phyloP scores from a whole-genome alignment of 768 basidiomycete genomes.

The Chalciporus chontae region DNA sequence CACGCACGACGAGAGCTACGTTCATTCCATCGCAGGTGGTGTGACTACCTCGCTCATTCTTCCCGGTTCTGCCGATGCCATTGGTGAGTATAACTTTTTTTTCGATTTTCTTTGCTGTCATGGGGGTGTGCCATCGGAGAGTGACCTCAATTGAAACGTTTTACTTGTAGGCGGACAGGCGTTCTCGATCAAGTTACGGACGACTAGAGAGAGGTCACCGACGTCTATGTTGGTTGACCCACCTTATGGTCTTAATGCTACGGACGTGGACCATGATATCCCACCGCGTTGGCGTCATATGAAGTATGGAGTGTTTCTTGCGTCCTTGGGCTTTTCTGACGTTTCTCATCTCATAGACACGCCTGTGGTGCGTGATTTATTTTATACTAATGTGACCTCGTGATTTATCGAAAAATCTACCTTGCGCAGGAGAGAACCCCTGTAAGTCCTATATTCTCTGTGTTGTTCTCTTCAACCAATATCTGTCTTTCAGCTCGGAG shows the following conservation, averaged over 20 bases:
- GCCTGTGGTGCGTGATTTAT: slow-evolving; percentile 48
- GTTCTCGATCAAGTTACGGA: slow-evolving; percentile 71
- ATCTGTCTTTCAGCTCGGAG: slow-evolving; percentile 7
- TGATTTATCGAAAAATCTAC: slow-evolving; percentile 1
- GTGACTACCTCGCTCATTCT: slow-evolving; percentile 75
- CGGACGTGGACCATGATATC: slow-evolving; percentile 29
- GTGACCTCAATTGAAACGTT: neutral
- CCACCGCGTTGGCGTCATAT: slow-evolving; percentile 67
- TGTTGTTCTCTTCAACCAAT: neutral
- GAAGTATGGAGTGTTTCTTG: slow-evolving; percentile 44
- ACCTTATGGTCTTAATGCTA: slow-evolving; percentile 50
- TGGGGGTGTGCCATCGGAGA: neutral
- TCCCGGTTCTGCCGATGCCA: slow-evolving; percentile 63
- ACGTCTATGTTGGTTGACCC: slow-evolving; percentile 71
- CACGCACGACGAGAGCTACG: slow-evolving; percentile 65
- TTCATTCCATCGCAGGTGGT: slow-evolving; percentile 59
- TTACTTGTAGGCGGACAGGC: slow-evolving; percentile 62
- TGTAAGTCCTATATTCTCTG: slow-evolving; percentile 17
- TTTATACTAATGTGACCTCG: neutral
- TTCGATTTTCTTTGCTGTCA: too few relatives aligned
- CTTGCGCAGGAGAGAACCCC: slow-evolving; percentile 53
- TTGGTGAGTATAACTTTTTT: slow-evolving; percentile 38
- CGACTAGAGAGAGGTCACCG: slow-evolving; percentile 66
- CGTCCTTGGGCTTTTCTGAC: slow-evolving; percentile 2
- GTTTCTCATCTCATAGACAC: slow-evolving; percentile 39